Conservation (phyloP, 768 basidiomycete genomes). For the Leucogyrophana mollusca region DNA sequence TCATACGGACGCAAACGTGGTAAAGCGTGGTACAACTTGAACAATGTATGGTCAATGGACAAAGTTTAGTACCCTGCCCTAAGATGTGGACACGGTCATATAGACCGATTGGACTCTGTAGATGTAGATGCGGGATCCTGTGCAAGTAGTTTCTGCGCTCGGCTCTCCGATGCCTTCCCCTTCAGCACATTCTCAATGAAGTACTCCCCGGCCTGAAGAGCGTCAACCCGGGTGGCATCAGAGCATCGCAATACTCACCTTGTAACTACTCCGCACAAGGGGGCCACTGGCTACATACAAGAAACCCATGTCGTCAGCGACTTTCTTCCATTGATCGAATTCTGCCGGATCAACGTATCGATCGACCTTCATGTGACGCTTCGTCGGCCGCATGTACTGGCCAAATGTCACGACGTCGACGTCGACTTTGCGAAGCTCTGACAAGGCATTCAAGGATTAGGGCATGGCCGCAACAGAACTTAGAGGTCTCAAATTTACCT, state of each 20-base stretch:
- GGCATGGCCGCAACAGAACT: neutral
- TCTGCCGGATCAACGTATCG: conserved; percentile 94
- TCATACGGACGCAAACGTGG: too few species aligned
- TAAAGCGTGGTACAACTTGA: neutral
- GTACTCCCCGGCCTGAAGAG: conserved; percentile 84
- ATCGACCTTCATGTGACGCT: conserved; percentile 98
- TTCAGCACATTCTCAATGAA: conserved; percentile 90
- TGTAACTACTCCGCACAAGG: conserved; percentile 93
- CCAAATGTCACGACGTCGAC: conserved; percentile 99
- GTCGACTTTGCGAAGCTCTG: conserved; percentile 83
- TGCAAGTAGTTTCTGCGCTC: conserved; percentile 30
- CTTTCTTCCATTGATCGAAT: conserved; percentile 87
- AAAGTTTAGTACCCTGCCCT: too few species aligned
- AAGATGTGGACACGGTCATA: neutral
- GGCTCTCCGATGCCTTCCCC: conserved; percentile 50
- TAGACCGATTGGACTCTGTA: neutral
- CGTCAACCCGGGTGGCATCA: conserved; percentile 4
- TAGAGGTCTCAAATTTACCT: conserved; percentile 48
- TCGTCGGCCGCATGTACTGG: conserved; percentile 99
- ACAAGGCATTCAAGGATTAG: conserved; percentile 5
- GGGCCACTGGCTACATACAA: conserved; percentile 97
- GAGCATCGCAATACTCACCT: conserved; percentile 52
- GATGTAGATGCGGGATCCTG: conserved; percentile 10
- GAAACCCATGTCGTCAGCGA: conserved; percentile 94
- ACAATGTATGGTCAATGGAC: too few species aligned